These are phyloP conservation scores for Alternaria infectoria DNA, from an alignment of 2,329 filamentous ascomycete species.

Conservation along the genomic window DNA sequence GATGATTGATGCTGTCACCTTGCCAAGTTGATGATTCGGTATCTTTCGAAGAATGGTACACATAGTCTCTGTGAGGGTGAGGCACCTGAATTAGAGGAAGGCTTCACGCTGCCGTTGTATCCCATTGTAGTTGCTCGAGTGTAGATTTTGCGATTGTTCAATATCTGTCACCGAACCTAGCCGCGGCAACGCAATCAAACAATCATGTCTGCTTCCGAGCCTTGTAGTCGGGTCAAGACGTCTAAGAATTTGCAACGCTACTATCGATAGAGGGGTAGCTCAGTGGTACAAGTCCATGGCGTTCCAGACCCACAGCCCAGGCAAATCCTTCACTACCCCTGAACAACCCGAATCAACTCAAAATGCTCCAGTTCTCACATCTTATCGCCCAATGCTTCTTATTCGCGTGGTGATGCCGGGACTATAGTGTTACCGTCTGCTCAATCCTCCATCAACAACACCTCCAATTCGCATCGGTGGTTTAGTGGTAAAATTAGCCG, in stretches of 20 bases:
- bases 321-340: not conserved
- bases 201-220: not conserved
- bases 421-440: not conserved
- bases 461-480: constrained; percentile 8
- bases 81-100: not conserved
- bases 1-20: not conserved
- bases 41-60: not conserved
- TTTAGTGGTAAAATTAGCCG: constrained; percentile 40
- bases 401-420: not conserved
- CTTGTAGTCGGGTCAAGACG: not conserved
- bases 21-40: not conserved
- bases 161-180: not conserved
- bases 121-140: not conserved
- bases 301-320: constrained; percentile 1
- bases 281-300: not conserved
- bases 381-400: not conserved
- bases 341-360: not conserved
- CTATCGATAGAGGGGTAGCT: not conserved
- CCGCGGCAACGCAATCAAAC: not conserved
- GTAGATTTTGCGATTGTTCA: not conserved
- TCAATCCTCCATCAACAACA: not conserved
- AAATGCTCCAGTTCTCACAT: not conserved
- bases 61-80: not conserved
- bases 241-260: not conserved
- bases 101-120: not conserved